Evolutionary conservation across 306 rosid species (phyloP).

Genomic region (Oemleria cerasiformis): DNA sequence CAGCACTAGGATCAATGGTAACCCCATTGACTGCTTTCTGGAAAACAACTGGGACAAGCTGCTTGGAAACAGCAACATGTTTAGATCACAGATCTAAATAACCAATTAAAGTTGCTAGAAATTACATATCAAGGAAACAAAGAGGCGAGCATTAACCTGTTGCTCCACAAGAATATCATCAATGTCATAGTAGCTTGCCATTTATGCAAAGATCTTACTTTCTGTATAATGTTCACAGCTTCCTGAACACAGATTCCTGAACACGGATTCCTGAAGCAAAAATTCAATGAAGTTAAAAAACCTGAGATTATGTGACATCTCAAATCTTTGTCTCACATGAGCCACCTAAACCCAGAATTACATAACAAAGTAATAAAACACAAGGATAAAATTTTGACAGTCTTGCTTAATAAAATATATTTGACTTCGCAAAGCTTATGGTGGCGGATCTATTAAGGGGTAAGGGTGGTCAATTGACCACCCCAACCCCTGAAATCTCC

Average conservation of each 20-base stretch:
- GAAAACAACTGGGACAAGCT: conserved; percentile 70
- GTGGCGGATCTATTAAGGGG: no score
- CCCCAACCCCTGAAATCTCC: no score
- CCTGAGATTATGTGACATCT: conserved; percentile 9
- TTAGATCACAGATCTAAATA: conserved; percentile 16
- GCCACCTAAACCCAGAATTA: conserved; percentile 12
- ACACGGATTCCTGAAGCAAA: conserved; percentile 18
- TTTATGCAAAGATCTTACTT: conserved; percentile 25
- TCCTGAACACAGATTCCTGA: conserved; percentile 23
- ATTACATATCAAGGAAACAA: background rate
- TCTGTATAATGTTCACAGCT: conserved; percentile 26
- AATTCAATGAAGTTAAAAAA: conserved; percentile 6
- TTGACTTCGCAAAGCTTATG: background rate
- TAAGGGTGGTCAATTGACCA: no score
- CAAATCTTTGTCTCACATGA: background rate
- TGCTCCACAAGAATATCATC: conserved; percentile 79
- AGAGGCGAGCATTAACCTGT: conserved; percentile 47
- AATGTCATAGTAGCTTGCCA: conserved; percentile 78
- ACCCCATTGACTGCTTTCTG: conserved; percentile 80
- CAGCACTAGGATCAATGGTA: conserved; percentile 85
- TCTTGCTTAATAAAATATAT: background rate
- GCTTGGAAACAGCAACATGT: conserved; percentile 23
- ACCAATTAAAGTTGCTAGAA: conserved; percentile 13
- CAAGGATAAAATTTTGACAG: background rate
- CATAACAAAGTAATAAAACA: background rate